phyloP scores from a whole-genome alignment of 2,329 filamentous ascomycete species.

The Aureobasidium lini region DNA sequence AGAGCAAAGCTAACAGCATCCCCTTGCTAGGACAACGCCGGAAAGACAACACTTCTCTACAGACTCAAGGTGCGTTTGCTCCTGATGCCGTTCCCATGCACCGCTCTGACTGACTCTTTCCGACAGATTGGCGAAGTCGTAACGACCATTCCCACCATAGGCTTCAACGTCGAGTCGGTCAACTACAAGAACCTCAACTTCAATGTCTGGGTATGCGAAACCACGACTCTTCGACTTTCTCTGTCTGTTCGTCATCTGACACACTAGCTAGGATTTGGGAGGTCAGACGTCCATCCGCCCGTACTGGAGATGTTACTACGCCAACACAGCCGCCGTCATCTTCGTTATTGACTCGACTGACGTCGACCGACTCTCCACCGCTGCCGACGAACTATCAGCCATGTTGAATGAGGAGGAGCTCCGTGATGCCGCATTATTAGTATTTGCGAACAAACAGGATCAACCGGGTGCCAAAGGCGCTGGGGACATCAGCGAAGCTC shows the following conservation, averaged over 20 bases:
- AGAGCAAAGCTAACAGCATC: background rate
- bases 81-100: background rate
- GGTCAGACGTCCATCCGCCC: conserved; percentile 98
- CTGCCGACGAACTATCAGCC: conserved; percentile 81
- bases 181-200: conserved; percentile 98
- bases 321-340: conserved; percentile 95
- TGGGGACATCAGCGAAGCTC: conserved; percentile 89
- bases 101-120: background rate
- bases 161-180: conserved; percentile 98
- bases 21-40: conserved; percentile 75
- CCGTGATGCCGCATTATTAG: conserved; percentile 81
- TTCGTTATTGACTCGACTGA: conserved; percentile 98
- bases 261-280: conserved; percentile 65
- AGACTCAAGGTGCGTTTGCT: conserved; percentile 67
- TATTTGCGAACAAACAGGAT: conserved; percentile 99
- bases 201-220: conserved; percentile 81
- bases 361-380: conserved; percentile 88
- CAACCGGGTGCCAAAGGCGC: conserved; percentile 94
- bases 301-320: conserved; percentile 99
- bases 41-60: conserved; percentile 95
- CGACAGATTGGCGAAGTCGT: conserved; percentile 92
- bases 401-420: conserved; percentile 98
- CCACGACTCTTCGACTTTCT: background rate
- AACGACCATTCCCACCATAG: conserved; percentile 97
- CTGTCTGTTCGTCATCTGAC: conserved; percentile 14